Evolutionary conservation across 208 protist species (phyloP).

Genomic region (Endotrypanum monterogeii): DNA sequence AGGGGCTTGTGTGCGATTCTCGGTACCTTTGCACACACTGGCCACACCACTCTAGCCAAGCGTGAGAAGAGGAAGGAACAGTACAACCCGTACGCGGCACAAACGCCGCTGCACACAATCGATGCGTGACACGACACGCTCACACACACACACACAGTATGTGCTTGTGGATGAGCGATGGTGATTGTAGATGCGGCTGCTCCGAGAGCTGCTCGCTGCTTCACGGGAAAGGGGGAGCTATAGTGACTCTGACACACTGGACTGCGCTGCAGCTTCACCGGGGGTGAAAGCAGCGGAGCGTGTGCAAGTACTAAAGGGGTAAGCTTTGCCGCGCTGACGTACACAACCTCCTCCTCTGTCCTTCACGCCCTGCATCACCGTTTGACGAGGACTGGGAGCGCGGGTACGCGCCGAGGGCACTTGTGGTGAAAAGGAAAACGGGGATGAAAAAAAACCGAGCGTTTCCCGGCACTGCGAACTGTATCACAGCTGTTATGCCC

Average conservation of each 20-base stretch:
- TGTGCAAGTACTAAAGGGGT: neutral
- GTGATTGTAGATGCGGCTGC: neutral
- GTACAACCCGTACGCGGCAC: neutral
- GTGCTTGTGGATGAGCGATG: too few relatives aligned
- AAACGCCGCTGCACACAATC: neutral
- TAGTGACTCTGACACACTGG: too few relatives aligned
- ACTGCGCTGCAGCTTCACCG: neutral
- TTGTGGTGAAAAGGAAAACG: neutral
- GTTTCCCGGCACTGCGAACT: neutral
- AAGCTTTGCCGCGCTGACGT: neutral
- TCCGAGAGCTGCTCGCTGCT: neutral
- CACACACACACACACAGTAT: too few relatives aligned
- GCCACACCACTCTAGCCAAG: neutral
- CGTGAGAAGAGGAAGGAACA: neutral
- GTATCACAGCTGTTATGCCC: neutral
- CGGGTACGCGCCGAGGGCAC: neutral
- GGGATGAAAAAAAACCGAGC: too few relatives aligned
- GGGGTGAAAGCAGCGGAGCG: neutral
- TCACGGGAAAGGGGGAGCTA: neutral
- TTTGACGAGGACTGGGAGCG: neutral
- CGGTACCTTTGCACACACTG: neutral
- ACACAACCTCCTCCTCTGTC: neutral
- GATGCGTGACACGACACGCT: slow-evolving; percentile 3
- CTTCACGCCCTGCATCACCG: neutral
- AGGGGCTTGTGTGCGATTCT: neutral